phyloP scores from a whole-genome alignment of 805 yeast species.

The Isabelozyma pseudorhagii region DNA sequence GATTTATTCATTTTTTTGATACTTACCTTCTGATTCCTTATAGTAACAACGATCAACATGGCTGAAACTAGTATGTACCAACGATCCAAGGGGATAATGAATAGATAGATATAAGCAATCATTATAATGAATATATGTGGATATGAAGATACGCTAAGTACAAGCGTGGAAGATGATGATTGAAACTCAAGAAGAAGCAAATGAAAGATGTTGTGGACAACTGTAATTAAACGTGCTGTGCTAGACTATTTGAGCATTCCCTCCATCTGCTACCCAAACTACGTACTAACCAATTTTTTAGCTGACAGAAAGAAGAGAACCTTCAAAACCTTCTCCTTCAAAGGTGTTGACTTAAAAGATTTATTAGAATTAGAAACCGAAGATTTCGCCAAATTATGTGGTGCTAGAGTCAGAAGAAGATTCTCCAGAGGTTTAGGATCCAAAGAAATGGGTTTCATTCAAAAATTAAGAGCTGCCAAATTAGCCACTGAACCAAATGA shows the following conservation, averaged over 20 bases:
- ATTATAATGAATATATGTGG: neutral
- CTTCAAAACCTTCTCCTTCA: conserved; percentile 96
- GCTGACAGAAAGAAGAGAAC: conserved; percentile 79
- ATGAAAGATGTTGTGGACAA: no score
- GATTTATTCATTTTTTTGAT: no score
- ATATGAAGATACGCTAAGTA: no score
- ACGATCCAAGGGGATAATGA: neutral
- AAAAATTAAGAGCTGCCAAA: conserved; percentile 97
- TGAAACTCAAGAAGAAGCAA: neutral
- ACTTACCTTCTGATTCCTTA: neutral
- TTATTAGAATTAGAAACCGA: conserved; percentile 91
- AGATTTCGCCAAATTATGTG: conserved; percentile 94
- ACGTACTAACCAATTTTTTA: conserved; percentile 21
- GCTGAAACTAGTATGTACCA: conserved; percentile 34
- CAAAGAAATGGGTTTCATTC: conserved; percentile 93
- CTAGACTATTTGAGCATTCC: neutral
- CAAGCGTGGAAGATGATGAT: neutral
- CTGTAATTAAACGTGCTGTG: no score
- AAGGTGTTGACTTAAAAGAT: conserved; percentile 96
- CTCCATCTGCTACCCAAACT: neutral
- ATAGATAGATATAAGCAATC: conserved; percentile 1
- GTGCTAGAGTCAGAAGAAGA: conserved; percentile 99
- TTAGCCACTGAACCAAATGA: conserved; percentile 85
- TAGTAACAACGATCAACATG: conserved; percentile 15
- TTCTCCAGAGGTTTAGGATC: conserved; percentile 95